Base-by-base conservation (phyloP, 2,329 filamentous ascomycete genomes). In the Magnaporthiopsis rhizophila region DNA sequence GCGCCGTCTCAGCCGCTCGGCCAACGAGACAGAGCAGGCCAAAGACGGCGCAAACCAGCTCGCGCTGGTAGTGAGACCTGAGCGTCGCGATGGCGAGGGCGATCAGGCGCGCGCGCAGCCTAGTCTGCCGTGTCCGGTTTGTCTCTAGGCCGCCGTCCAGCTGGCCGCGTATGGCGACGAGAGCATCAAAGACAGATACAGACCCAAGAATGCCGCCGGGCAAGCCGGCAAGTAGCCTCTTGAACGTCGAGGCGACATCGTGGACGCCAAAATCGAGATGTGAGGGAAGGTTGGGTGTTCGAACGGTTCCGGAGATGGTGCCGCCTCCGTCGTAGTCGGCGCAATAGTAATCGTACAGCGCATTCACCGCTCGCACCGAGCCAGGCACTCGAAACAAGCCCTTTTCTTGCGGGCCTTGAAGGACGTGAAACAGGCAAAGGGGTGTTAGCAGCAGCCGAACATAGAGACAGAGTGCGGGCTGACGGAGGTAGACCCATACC, bases 191-290 rank as follows among this genome's bases (percentile, higher is more conserved):
- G 0, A 89, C 72, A 1, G 78, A 72, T 18, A 88, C 69, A 0
- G 85, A 87, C 4, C 88, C 88, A 0, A 90, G 75, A 57, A 63
- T 86, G 0, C 88, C 88, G 0, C 87, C 87, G 0, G 87, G 86
- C 0, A 90, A 72, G 0, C 83, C 83, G 0, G 81, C 80, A 0
- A 90, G 75, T n/a, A 90, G 77, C 15, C 80, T 82, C 69, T 90
- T 90, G 74, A 90, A 89, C 0, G 84, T 80, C 2, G 86, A 87
- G 2, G 87, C 87, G 36, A 90, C 83, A 73, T 90, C 88, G 66
- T 89, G 85, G 3, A 85, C 78, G 8, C 83, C 80, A 60, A 78
- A 83, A 53, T 80, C 79, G 66, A 90, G 85, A 68, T 89, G 85
- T 2, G 74, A 72, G 3, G 88, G 87, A 1, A 90, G 75, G 57